These are phyloP conservation scores for Rhodotorula sp. DNA, from an alignment of 1,284 basidiomycete species.

Conservation along the genomic window DNA sequence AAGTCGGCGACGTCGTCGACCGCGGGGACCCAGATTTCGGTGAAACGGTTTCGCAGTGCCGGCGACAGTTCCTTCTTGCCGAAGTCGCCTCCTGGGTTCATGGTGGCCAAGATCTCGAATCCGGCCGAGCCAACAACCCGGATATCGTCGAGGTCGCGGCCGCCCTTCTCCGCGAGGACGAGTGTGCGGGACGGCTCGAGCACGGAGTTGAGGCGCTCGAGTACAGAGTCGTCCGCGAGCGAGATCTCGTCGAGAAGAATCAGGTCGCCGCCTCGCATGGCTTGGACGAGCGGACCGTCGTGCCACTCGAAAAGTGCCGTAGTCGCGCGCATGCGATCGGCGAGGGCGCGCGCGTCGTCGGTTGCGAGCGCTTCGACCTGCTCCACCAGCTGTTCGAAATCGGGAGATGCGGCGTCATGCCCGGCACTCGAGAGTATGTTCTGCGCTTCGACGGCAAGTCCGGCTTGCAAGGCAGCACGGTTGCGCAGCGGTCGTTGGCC, in stretches of 20 bases:
- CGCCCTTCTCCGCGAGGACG: constrained; percentile 89
- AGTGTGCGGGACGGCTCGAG: constrained; percentile 86
- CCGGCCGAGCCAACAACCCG: constrained; percentile 63
- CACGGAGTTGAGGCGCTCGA: constrained; percentile 96
- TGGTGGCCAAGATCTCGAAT: constrained; percentile 94
- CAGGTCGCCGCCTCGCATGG: constrained; percentile 83
- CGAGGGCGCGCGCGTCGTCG: constrained; percentile 47
- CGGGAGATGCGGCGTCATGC: constrained; percentile 7
- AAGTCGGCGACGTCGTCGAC: constrained; percentile 76
- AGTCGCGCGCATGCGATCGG: constrained; percentile 53
- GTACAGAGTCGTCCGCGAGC: constrained; percentile 94
- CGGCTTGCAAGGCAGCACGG: constrained; percentile 56
- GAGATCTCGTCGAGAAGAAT: constrained; percentile 97
- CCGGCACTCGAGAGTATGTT: constrained; percentile 36
- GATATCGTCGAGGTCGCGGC: constrained; percentile 67
- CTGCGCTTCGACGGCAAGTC: constrained; percentile 47
- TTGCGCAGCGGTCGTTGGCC: constrained; percentile 91
- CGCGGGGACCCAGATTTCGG: constrained; percentile 97
- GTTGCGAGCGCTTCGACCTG: constrained; percentile 36
- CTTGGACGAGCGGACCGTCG: constrained; percentile 89
- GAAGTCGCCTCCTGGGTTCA: constrained; percentile 99
- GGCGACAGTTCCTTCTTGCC: constrained; percentile 99
- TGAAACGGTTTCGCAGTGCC: constrained; percentile 95
- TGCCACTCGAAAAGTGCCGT: constrained; percentile 93
- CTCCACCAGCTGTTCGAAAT: constrained; percentile 13